Evolutionary conservation across 2,329 filamentous ascomycete genomes (phyloP), one percentile per base, ranked within the genome.

Genomic region (Paecilomyces dactylethromorphus): DNA sequence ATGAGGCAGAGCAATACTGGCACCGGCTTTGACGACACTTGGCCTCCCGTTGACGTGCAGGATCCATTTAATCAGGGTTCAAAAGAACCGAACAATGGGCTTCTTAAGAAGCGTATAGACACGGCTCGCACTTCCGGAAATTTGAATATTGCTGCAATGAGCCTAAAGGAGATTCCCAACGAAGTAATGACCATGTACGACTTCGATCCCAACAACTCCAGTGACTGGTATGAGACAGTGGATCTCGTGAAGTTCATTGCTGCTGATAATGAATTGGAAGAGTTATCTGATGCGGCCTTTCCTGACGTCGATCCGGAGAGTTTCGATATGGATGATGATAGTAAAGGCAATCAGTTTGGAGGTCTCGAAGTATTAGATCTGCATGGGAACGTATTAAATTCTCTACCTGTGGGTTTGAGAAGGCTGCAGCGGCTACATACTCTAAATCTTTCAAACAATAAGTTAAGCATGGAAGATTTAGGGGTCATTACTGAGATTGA

Each of bases 121-220:
- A 78, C 84, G 15, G 94, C 90, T 1, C 84, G 92, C 54, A 86
- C 84, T 0, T 89, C 89, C 35, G 94, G 94, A 2, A 85, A 88
- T 56, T 80, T 99, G 45, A 97, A 97, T 64, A 92, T 99, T 69
- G 88, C 92, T 0, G 92, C 90, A 0, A 83, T 97, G 81, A 85
- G 86, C 1, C 74, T 99, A 45, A 89, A 86, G 61, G 82, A 88
- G 59, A 89, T 99, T 3, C 94, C 94, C 0, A 75, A 84, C 1
- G 90, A 95, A 68, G 89, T 97, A 0, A 78, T 96, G 75, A 85
- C 87, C 57, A 97, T 97, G 92, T 97, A 97, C 71, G 89, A 92
- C 66, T 80, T 90, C 18, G 87, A 92, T 56, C 82, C 84, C 58
- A 84, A 87, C 39, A 80, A 79, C 12, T 78, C 82, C 22, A 85